A percentile compares a stretch with the other conserved stretches of the same genome.
These are phyloP conservation scores for Syzygium syzygioides DNA, from an alignment of 441 rosid genomes.

Conservation along the genomic window DNA sequence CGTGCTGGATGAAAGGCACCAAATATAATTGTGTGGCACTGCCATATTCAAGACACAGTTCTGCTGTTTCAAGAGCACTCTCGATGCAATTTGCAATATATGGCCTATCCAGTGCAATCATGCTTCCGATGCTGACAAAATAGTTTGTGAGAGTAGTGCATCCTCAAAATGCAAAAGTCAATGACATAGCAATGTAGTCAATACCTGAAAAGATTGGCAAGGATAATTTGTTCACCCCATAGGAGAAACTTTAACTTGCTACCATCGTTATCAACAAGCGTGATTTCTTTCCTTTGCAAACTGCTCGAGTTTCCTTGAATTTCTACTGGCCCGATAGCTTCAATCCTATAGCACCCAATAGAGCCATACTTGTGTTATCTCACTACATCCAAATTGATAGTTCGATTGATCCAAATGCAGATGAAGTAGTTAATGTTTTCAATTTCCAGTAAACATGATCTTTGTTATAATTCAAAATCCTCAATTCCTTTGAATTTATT, in stretches of 20 bases:
- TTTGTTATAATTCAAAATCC: background rate
- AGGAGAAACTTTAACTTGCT: conserved; percentile 57
- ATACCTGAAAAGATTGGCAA: conserved; percentile 88
- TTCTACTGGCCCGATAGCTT: conserved; percentile 72
- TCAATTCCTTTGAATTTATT: background rate
- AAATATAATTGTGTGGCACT: conserved; percentile 84
- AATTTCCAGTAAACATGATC: background rate
- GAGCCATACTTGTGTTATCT: background rate
- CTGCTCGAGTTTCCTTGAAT: conserved; percentile 44
- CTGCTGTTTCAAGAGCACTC: conserved; percentile 44
- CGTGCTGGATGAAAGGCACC: conserved; percentile 74
- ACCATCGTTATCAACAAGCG: conserved; percentile 72
- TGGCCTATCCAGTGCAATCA: conserved; percentile 88
- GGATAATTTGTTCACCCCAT: conserved; percentile 85
- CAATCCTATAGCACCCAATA: conserved; percentile 49
- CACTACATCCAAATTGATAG: background rate
- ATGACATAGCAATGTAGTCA: conserved; percentile 9
- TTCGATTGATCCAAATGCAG: background rate
- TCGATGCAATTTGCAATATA: conserved; percentile 58
- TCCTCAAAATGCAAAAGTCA: background rate
- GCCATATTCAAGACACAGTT: conserved; percentile 88
- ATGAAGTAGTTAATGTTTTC: background rate
- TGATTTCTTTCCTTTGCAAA: conserved; percentile 55
- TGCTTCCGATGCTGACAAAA: conserved; percentile 67
- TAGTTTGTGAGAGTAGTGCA: conserved; percentile 1